Evolutionary conservation across 805 yeast species (phyloP).

Genomic region (Metschnikowia drakensbergensis): DNA sequence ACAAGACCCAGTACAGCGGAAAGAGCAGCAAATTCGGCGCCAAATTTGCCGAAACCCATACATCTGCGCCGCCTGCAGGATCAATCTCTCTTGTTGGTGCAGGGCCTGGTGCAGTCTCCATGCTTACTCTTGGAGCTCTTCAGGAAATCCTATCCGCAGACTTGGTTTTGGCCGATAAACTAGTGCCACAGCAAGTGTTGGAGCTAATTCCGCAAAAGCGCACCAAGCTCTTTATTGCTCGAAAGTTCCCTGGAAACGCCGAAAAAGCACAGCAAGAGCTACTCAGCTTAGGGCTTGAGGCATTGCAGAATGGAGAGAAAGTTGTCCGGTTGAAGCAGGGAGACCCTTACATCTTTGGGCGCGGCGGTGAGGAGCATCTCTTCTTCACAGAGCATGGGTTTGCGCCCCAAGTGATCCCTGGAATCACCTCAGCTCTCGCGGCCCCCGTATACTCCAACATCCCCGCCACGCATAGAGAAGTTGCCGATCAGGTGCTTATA

Average conservation of each 20-base stretch:
- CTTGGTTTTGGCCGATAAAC: constrained; percentile 79
- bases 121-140: constrained; percentile 81
- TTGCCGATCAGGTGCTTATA: constrained; percentile 86
- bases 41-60: constrained; percentile 8
- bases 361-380: constrained; percentile 89
- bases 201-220: constrained; percentile 68
- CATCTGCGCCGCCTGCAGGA: constrained; percentile 34
- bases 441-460: constrained; percentile 80
- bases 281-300: constrained; percentile 64
- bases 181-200: constrained; percentile 85
- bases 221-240: constrained; percentile 78
- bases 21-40: neutral
- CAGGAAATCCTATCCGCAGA: constrained; percentile 80
- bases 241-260: constrained; percentile 96
- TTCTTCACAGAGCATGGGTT: constrained; percentile 68
- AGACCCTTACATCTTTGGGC: constrained; percentile 92
- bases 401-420: constrained; percentile 74
- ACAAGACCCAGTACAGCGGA: constrained; percentile 17
- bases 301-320: constrained; percentile 59
- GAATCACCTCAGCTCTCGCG: constrained; percentile 84
- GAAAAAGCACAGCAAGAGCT: constrained; percentile 89
- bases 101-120: constrained; percentile 86
- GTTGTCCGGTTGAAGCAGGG: constrained; percentile 94
- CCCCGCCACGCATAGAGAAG: constrained; percentile 89
- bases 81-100: constrained; percentile 82